Evolutionary conservation across 2,329 filamentous ascomycete genomes (phyloP), one percentile per base, ranked within the genome.

Genomic region (Rhinocladiella mackenziei): DNA sequence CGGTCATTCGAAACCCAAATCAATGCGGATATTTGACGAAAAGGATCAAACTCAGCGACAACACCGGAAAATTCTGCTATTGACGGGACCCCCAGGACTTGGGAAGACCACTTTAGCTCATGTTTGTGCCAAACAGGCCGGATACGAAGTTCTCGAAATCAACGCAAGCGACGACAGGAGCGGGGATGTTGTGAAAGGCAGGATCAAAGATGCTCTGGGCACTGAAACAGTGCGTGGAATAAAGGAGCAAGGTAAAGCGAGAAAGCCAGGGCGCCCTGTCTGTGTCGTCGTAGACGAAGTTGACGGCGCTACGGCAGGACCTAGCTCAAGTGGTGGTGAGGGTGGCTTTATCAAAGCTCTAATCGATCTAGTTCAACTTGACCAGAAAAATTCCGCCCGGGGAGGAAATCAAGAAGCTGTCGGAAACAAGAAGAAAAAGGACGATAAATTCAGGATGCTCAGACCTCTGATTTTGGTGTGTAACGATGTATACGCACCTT

Each of bases 281-380:
- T 98, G 92, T 56, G 86, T 98, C 3, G 77, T 98, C 2, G 88
- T 98, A 1, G 92, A 98, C 59, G 92, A 98, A 66, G 92, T 97
- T 1, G 92, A 98, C 61, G 92, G 92, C 29, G 92, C 94, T 0
- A 88, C 94, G 2, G 76, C 84, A 15, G 89, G 91, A 8, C 82
- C 84, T 37, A 83, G 84, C 4, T 72, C 74, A 22, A 76, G 71
- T 17, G 81, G 83, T 19, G 86, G 89, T 26, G 92, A 98, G 62
- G 91, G 91, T 39, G 92, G 92, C 0, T 98, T 98, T 55, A 82
- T 98, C 65, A 95, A 89, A 62, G 92, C 92, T 1, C 69, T 98
- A 48, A 91, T 98, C 51, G 92, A 98, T 57, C 75, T 98, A 3
- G 83, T 97, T 33, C 72, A 84, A 34, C 71, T 87, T 8, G 92